Evolutionary conservation across 495 filamentous ascomycete species (phyloP), one percentile per base, ranked within the genome.

Genomic region (Penicillium longicatenatum): DNA sequence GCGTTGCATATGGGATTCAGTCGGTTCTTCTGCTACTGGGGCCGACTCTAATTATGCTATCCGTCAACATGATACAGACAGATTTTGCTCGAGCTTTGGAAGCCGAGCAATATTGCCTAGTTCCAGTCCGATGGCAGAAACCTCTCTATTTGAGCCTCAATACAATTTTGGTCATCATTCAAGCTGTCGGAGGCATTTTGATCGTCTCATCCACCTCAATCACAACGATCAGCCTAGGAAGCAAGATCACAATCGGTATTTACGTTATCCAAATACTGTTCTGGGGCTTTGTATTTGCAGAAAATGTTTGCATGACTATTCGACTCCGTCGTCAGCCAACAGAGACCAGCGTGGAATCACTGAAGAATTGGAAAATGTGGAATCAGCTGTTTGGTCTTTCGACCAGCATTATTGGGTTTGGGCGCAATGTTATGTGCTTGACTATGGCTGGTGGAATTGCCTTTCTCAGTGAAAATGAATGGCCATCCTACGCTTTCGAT

Each of bases 31-130:
- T 59, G 16, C 24, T 59, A 49, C 43, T 59, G 6, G 57, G 57
- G 12, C 57, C 57, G 7, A 62, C 55, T 17, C 21, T 62, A 21
- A 54, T 50, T 7, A 62, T 59, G 55, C 46, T 62, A 2, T 59
- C 60, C 10, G 61, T 60, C 52, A 53, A 61, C 16, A 7, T 56
- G 26, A 60, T 24, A 1, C 52, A 57, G 6, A 54, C 39, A 14
- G 22, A 50, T 4, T 54, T 59, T 30, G 35, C 37, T n/a, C 31
- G 35, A 11, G 26, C 22, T 14, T n/a, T 59, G 8, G 35, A 44
- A 2, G 50, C 51, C 3, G 42, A 31, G n/a, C 45, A 20, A 2
- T 17, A 21, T 37, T 51, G 29, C 14, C 39, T 37, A 6, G 30
- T 51, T 12, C 29, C n/a, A 51, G 21, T 51, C 16, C n/a, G 20